Percentiles rank a stretch among this genome's conserved stretches.
Conservation (phyloP, 2,329 filamentous ascomycete genomes). For the Emmonsiellopsis sp. region DNA sequence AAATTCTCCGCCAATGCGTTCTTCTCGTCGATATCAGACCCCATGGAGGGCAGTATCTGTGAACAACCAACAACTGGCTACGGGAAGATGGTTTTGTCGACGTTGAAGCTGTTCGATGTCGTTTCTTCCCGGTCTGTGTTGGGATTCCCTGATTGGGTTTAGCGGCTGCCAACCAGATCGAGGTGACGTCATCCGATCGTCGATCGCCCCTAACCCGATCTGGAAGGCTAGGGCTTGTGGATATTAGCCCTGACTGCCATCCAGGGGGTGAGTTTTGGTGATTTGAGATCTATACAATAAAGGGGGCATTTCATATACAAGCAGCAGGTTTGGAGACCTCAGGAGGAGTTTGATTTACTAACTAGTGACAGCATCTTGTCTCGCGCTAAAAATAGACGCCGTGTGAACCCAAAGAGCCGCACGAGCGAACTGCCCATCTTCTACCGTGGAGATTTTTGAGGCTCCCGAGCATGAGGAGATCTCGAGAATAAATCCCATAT, state of each 20-base stretch:
- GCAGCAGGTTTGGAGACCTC: no score
- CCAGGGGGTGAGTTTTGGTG: neutral
- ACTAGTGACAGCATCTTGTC: no score
- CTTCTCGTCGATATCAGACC: neutral
- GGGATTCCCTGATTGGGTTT: neutral
- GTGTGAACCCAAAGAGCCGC: no score
- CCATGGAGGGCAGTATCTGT: neutral
- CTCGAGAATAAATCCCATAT: no score
- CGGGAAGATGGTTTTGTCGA: neutral
- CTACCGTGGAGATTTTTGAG: no score
- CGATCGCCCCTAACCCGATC: neutral
- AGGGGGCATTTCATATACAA: no score
- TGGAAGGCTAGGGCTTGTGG: neutral
- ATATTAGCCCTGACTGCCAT: neutral
- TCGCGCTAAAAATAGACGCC: no score
- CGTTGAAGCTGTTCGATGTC: neutral
- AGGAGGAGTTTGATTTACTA: no score
- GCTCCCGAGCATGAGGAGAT: no score
- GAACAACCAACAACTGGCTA: neutral
- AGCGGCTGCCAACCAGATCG: neutral
- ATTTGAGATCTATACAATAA: no score
- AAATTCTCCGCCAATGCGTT: constrained; percentile 40
- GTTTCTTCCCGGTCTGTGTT: neutral
- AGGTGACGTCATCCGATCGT: neutral
- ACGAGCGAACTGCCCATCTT: no score